A percentile compares a stretch with the other conserved stretches of the same genome.
Conservation (phyloP, 257 asterid genomes). For the Solanum rostratum region DNA sequence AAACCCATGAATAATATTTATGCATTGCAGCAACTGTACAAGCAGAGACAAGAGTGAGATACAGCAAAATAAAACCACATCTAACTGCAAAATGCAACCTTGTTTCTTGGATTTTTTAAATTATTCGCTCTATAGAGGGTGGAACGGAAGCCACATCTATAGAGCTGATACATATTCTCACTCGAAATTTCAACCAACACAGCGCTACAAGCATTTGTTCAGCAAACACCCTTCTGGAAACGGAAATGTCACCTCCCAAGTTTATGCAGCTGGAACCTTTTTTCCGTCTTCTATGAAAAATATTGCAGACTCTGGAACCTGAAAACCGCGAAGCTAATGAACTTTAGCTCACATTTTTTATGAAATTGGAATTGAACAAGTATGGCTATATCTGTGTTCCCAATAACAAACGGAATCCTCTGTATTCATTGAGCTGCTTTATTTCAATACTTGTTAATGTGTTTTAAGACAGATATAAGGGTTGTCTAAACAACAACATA, state of each 20-base stretch:
- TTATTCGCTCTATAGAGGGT: background rate
- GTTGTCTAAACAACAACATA: too few species aligned
- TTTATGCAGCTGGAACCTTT: conserved; percentile 71
- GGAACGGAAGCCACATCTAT: background rate
- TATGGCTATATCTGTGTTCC: background rate
- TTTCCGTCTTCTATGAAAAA: conserved; percentile 89
- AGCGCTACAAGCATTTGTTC: background rate
- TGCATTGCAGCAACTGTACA: background rate
- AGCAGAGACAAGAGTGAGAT: background rate
- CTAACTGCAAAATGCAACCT: background rate
- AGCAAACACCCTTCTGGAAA: background rate
- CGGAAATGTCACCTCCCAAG: background rate
- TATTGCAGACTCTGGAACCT: conserved; percentile 88
- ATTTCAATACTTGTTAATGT: background rate
- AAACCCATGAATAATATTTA: background rate
- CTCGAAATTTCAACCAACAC: background rate
- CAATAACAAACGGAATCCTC: background rate
- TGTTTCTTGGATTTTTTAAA: background rate
- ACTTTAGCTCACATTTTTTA: background rate
- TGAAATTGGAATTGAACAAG: background rate
- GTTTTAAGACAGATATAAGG: background rate
- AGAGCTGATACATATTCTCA: background rate
- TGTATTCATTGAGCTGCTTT: background rate
- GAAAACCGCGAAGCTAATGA: background rate
- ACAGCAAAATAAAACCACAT: background rate